Evolutionary conservation across 2,329 filamentous ascomycete genomes (phyloP).

Genomic region (Achaetomium macrosporum): DNA sequence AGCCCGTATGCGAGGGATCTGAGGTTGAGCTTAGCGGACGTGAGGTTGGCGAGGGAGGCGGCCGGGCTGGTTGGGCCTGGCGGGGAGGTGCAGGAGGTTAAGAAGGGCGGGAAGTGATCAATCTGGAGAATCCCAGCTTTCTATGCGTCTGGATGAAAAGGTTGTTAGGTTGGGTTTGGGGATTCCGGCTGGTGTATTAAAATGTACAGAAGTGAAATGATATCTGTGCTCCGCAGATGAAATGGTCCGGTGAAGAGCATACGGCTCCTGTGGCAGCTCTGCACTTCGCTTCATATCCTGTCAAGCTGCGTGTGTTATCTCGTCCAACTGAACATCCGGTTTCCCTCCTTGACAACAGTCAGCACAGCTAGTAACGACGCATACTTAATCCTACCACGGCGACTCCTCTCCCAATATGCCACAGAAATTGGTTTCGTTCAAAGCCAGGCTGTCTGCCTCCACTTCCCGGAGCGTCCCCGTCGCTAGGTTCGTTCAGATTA

Average conservation of each 20-base stretch:
- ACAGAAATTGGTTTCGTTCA: no score
- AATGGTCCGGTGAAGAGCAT: not conserved
- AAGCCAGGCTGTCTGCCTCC: no score
- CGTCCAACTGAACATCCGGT: no score
- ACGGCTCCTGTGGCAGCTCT: no score
- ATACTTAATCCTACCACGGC: no score
- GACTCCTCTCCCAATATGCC: no score
- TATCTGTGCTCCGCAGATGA: not conserved
- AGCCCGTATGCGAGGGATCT: conserved; percentile 67
- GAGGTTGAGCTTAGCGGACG: conserved; percentile 62
- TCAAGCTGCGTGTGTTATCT: no score
- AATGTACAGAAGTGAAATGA: not conserved
- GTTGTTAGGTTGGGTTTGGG: not conserved
- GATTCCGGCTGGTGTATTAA: not conserved
- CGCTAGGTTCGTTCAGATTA: no score
- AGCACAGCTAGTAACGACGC: no score
- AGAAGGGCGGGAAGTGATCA: not conserved
- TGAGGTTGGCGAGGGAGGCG: conserved; percentile 67
- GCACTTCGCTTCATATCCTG: no score
- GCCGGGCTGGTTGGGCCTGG: conserved; percentile 27
- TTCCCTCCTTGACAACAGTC: no score
- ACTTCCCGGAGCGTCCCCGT: no score
- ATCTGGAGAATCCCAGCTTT: not conserved
- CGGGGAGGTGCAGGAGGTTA: conserved; percentile 8
- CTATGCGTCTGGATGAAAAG: not conserved